Evolutionary conservation across 768 basidiomycete species (phyloP).

Genomic region (Tulasnella sp.): DNA sequence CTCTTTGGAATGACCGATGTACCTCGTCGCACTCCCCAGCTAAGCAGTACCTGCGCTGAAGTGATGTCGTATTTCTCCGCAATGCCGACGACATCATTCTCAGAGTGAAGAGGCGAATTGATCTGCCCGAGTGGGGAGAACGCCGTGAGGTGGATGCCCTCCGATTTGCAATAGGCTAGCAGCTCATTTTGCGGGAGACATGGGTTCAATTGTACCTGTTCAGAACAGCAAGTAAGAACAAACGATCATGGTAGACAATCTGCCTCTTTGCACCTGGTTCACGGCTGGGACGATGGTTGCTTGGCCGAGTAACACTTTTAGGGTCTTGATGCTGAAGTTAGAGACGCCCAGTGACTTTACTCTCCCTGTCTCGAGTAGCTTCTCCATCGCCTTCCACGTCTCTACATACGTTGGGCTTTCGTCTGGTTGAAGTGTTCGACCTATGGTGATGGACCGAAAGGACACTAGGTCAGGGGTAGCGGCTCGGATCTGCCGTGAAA

Average conservation of each 20-base stretch:
- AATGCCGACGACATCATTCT: slow-evolving; percentile 50
- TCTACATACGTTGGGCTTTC: slow-evolving; percentile 53
- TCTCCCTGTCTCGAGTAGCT: slow-evolving; percentile 53
- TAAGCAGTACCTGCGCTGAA: slow-evolving; percentile 76
- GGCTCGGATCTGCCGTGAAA: background rate
- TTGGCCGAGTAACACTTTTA: slow-evolving; percentile 64
- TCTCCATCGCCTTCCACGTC: slow-evolving; percentile 78
- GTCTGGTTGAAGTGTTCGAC: slow-evolving; percentile 9
- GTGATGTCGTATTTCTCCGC: slow-evolving; percentile 55
- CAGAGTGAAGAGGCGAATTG: slow-evolving; percentile 33
- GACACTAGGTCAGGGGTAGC: too few relatives aligned
- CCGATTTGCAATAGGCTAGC: slow-evolving; percentile 60
- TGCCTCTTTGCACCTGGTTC: slow-evolving; percentile 49
- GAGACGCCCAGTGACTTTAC: slow-evolving; percentile 52
- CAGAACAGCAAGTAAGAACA: slow-evolving; percentile 61
- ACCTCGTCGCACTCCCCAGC: slow-evolving; percentile 72
- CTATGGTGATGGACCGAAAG: background rate
- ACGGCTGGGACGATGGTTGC: slow-evolving; percentile 69
- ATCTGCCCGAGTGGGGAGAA: slow-evolving; percentile 59
- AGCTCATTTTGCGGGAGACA: slow-evolving; percentile 72
- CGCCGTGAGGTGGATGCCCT: slow-evolving; percentile 67
- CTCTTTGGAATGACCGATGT: slow-evolving; percentile 84
- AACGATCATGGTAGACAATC: slow-evolving; percentile 42
- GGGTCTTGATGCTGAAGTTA: slow-evolving; percentile 68
- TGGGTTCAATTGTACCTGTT: slow-evolving; percentile 70